Evolutionary conservation across 1,139 yeast species (phyloP), one percentile per base, ranked within the genome.

Genomic region (Magnusiomyces magnusii): DNA sequence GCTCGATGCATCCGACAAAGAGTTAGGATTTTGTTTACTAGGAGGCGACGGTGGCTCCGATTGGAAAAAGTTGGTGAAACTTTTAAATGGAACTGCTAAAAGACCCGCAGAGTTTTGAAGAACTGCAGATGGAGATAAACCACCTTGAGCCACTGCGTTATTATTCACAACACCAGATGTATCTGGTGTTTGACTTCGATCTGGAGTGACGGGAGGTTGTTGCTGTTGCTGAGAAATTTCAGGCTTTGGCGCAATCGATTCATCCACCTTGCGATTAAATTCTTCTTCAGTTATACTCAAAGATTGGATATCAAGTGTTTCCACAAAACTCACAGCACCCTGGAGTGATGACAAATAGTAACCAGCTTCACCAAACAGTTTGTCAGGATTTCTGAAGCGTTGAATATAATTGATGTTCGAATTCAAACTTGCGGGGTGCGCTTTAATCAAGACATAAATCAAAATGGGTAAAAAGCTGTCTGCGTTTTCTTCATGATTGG

Each of bases 381-480:
- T 86, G 57, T 83, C 89, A 2, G 81, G 83, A 55, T 83, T 83
- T 64, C 98, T 76, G 71, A 87, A 93, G 59, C 93, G 77, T 69
- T 91, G 96, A 65, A 93, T 90, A 70, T 90, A 95, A 63, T 81
- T 84, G 63, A 92, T 74, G 69, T 93, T 92, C 23, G 97, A 89
- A 21, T 83, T 80, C 39, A 95, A 73, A 66, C 84, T 75, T 42
- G 76, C 76, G 0, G 86, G 80, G 55, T 79, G 79, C 0, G 96
- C 85, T 65, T 85, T 85, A 54, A 93, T 73, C 1, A 92, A 81
- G 7, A 93, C 87, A 65, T 85, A 84, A 44, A 95, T 91, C 56
- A 95, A 75, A 53, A 93, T 73, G 0, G 99, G 99, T 31, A 95
- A 80, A 71, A 95, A 95, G 34, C 89, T 82, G 72, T 95, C 99